Conservation (phyloP, 192 early-diverging fungal genomes). For the Nowakowskiella sp. region DNA sequence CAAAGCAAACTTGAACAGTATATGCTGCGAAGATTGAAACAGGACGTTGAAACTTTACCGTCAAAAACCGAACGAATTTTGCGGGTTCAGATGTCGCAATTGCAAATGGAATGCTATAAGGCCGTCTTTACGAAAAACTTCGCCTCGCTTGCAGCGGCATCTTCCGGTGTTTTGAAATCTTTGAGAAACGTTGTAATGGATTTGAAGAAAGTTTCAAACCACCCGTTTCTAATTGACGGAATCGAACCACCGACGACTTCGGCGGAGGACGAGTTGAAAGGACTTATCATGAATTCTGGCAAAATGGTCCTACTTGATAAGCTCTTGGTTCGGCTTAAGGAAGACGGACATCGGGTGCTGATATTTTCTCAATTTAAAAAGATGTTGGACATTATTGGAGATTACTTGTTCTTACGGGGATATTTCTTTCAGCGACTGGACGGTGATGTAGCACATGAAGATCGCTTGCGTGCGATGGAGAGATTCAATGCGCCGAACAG, state of each 20-base stretch:
- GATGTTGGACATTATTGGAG: conserved; percentile 92
- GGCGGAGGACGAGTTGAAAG: conserved; percentile 70
- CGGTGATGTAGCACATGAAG: conserved; percentile 79
- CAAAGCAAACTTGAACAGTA: conserved; percentile 76
- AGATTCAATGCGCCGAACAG: conserved; percentile 92
- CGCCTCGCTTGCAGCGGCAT: conserved; percentile 60
- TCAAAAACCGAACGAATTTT: conserved; percentile 94
- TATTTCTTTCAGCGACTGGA: conserved; percentile 90
- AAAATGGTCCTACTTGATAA: conserved; percentile 98
- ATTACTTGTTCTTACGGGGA: conserved; percentile 82
- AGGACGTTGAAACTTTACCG: conserved; percentile 95
- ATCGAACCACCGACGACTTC: conserved; percentile 27
- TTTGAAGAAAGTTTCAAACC: conserved; percentile 95
- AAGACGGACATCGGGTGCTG: conserved; percentile 88
- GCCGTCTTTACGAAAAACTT: conserved; percentile 93
- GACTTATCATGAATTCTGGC: conserved; percentile 83
- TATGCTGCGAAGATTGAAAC: conserved; percentile 94
- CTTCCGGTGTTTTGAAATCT: conserved; percentile 55
- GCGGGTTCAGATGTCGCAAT: conserved; percentile 80
- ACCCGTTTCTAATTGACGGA: conserved; percentile 75
- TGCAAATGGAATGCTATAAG: conserved; percentile 93
- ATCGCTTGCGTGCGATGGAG: conserved; percentile 93
- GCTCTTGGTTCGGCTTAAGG: conserved; percentile 78
- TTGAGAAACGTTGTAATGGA: conserved; percentile 93
- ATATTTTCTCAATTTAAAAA: conserved; percentile 98